These are phyloP conservation scores for Ichthyophthirius multifiliis DNA, from an alignment of 169 alveolate genomes.

Conservation along the genomic window DNA sequence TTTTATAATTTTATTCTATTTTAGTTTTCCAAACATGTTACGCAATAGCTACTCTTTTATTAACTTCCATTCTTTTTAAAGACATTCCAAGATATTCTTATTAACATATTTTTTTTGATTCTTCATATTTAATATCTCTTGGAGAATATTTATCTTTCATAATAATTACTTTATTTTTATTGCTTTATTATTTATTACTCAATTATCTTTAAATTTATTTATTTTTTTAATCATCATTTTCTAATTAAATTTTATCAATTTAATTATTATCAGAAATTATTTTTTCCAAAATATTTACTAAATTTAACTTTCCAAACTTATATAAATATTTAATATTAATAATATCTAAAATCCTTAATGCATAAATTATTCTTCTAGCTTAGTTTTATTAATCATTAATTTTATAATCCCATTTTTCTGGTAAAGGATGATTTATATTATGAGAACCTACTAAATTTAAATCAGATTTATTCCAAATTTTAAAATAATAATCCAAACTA, in stretches of 20 bases:
- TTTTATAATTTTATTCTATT: neutral
- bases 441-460: neutral
- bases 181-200: too few species aligned
- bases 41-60: slow-evolving; percentile 28
- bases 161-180: neutral
- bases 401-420: slow-evolving; percentile 31
- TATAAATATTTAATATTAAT: too few species aligned
- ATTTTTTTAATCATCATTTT: too few species aligned
- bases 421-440: slow-evolving; percentile 36
- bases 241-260: too few species aligned
- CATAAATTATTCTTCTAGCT: slow-evolving; percentile 18
- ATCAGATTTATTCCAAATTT: neutral
- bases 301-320: too few species aligned
- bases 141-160: slow-evolving; percentile 34
- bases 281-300: too few species aligned
- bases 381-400: slow-evolving; percentile 5
- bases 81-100: slow-evolving; percentile 27
- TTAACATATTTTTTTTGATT: slow-evolving; percentile 13
- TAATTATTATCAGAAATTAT: too few species aligned
- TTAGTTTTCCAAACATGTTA: neutral
- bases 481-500: neutral
- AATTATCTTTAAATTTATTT: too few species aligned
- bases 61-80: slow-evolving; percentile 21
- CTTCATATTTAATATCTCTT: slow-evolving; percentile 28
- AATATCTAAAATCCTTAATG: slow-evolving; percentile 27